Percentiles rank a stretch among this genome's conserved stretches.
phyloP scores from a whole-genome alignment of 495 filamentous ascomycete genomes.

The Aspergillus saccharolyticus region DNA sequence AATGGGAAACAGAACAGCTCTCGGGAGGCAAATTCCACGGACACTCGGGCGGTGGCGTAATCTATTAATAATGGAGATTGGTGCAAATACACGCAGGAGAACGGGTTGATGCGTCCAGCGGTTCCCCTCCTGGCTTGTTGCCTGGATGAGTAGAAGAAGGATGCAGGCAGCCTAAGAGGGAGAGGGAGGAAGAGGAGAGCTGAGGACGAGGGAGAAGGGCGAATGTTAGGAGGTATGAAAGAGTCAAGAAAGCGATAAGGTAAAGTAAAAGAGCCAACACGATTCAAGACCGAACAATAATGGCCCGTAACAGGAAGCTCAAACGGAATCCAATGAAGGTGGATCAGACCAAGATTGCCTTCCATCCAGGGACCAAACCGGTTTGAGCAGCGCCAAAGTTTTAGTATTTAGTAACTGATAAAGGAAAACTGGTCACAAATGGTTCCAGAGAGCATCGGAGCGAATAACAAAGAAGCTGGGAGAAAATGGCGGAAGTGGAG shows the following conservation, averaged over 20 bases:
- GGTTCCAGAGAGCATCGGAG: constrained; percentile 3
- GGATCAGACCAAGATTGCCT: not conserved
- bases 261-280: too few relatives aligned
- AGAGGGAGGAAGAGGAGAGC: constrained; percentile 5
- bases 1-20: not conserved
- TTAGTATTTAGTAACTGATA: constrained; percentile 9
- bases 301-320: not conserved
- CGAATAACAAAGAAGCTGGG: constrained; percentile 23
- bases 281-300: not conserved
- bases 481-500: constrained; percentile 21
- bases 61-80: constrained; percentile 19
- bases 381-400: constrained; percentile 1
- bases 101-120: constrained; percentile 10
- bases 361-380: constrained; percentile 8
- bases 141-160: not conserved
- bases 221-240: not conserved
- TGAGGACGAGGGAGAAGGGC: not conserved
- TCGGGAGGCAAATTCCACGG: not conserved
- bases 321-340: not conserved
- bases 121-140: not conserved
- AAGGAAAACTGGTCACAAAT: not conserved
- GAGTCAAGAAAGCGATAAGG: too few relatives aligned
- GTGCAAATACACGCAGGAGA: not conserved
- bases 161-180: constrained; percentile 3
- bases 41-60: constrained; percentile 18